phyloP scores from a whole-genome alignment of 192 early-diverging fungal species.

The Coemansia sp. region DNA sequence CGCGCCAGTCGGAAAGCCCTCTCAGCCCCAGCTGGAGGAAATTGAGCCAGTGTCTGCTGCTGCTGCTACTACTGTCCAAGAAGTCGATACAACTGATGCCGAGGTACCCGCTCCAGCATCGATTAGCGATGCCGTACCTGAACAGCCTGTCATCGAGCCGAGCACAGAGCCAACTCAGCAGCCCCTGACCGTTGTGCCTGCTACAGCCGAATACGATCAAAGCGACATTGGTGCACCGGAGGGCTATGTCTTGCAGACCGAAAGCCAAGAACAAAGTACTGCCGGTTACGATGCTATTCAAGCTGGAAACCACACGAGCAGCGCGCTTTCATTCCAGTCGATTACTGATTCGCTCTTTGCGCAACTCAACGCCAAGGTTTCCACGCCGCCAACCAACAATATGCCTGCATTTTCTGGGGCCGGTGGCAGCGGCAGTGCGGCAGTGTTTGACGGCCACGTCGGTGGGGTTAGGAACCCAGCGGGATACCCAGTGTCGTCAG shows the following conservation, averaged over 20 bases:
- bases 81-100: not conserved
- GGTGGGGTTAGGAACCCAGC: slow-evolving; percentile 10
- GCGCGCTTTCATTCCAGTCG: slow-evolving; percentile 50
- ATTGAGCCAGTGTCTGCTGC: not conserved
- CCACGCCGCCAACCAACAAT: slow-evolving; percentile 15
- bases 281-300: not conserved
- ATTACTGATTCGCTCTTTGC: slow-evolving; percentile 54
- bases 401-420: slow-evolving; percentile 20
- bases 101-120: not conserved
- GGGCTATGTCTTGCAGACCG: not conserved
- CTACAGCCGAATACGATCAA: not conserved
- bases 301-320: slow-evolving; percentile 17
- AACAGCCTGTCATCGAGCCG: not conserved
- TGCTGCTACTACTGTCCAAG: not conserved
- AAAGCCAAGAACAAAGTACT: not conserved
- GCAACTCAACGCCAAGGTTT: slow-evolving; percentile 52
- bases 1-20: not conserved
- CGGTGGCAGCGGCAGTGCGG: not conserved
- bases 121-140: not conserved
- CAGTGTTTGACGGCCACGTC: slow-evolving; percentile 3
- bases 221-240: not conserved
- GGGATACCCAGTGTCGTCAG: slow-evolving; percentile 25
- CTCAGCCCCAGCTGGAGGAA: not conserved
- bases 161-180: not conserved
- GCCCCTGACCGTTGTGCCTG: not conserved